Percentiles rank a stretch among this genome's conserved stretches.
These are phyloP conservation scores for Aspergillus ellipticus DNA, from an alignment of 495 filamentous ascomycete species.

Conservation along the genomic window DNA sequence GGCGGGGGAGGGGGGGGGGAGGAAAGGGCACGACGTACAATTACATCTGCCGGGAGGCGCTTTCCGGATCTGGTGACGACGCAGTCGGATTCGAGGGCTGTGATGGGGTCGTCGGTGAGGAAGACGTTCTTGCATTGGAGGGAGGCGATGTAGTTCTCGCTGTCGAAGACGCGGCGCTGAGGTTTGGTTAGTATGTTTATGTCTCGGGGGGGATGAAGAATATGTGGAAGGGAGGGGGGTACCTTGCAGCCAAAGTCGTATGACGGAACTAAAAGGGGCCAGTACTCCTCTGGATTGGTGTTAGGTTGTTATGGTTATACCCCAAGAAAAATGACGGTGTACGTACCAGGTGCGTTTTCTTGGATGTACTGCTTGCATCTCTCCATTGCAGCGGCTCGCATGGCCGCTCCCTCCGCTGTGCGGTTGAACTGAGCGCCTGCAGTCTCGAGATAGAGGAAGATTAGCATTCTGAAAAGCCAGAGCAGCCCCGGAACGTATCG, in stretches of 20 bases:
- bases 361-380: background rate
- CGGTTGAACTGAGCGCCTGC: background rate
- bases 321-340: too few relatives aligned
- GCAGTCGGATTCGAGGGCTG: constrained; percentile 4
- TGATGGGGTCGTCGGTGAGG: constrained; percentile 14
- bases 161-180: constrained; percentile 19
- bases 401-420: background rate
- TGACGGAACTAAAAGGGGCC: background rate
- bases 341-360: background rate
- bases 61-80: constrained; percentile 14
- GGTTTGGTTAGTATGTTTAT: background rate
- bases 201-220: too few relatives aligned
- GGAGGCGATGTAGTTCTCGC: constrained; percentile 8
- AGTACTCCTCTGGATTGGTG: background rate
- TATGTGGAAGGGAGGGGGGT: background rate
- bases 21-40: too few relatives aligned
- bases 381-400: background rate
- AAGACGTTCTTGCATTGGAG: constrained; percentile 13
- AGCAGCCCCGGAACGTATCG: background rate
- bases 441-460: background rate
- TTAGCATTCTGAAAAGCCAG: background rate
- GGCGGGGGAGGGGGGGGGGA: too few relatives aligned
- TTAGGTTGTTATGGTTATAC: background rate
- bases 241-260: background rate
- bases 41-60: constrained; percentile 12